Conservation (phyloP, 768 basidiomycete species). For the Dendrothele bispora region DNA sequence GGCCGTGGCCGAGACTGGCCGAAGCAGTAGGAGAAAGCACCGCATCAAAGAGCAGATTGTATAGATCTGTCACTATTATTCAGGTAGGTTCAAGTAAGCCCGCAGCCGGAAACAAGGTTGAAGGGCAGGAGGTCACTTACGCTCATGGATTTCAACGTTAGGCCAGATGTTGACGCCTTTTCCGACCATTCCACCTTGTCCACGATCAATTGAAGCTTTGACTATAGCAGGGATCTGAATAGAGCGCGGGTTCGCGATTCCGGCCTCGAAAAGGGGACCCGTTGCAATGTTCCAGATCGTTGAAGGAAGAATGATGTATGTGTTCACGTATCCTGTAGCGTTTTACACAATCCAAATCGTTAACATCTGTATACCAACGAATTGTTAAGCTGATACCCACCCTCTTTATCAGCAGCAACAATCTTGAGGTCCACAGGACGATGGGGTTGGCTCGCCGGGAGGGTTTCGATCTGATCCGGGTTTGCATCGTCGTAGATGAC, state of each 20-base stretch:
- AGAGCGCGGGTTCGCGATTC: slow-evolving; percentile 54
- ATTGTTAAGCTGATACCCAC: slow-evolving; percentile 12
- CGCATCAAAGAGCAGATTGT: slow-evolving; percentile 41
- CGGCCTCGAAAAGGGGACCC: slow-evolving; percentile 46
- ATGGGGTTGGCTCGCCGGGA: slow-evolving; percentile 25
- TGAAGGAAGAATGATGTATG: slow-evolving; percentile 6
- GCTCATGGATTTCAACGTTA: slow-evolving; percentile 52
- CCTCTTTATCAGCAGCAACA: slow-evolving; percentile 30
- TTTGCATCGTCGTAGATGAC: slow-evolving; percentile 30
- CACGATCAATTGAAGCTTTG: slow-evolving; percentile 42
- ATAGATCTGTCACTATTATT: slow-evolving; percentile 42
- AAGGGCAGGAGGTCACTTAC: slow-evolving; percentile 26
- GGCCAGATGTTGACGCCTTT: slow-evolving; percentile 61
- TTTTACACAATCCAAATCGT: too few species aligned
- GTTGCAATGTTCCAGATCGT: slow-evolving; percentile 61
- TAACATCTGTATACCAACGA: neutral
- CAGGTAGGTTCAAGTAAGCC: neutral
- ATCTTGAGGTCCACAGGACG: slow-evolving; percentile 30
- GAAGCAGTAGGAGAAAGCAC: slow-evolving; percentile 22
- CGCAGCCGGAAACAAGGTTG: too few species aligned
- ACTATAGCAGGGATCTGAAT: slow-evolving; percentile 52
- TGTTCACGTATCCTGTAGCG: slow-evolving; percentile 8
- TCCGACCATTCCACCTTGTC: slow-evolving; percentile 55
- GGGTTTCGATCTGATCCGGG: slow-evolving; percentile 22
- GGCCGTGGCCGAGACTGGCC: slow-evolving; percentile 37